Evolutionary conservation across 768 basidiomycete genomes (phyloP).

Genomic region (Hebeloma cylindrosporum): DNA sequence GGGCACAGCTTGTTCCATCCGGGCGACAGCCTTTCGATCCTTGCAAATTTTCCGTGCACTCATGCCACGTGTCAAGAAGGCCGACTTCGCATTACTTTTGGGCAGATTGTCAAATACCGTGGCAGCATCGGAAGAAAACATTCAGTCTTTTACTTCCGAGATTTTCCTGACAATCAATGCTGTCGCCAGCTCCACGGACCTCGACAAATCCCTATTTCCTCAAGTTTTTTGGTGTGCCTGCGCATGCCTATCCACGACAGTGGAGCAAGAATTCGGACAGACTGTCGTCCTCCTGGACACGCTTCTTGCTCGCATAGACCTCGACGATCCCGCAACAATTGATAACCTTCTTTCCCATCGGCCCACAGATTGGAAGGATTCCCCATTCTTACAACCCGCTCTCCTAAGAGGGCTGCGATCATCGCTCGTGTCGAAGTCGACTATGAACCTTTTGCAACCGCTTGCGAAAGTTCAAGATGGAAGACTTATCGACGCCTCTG

Average conservation of each 20-base stretch:
- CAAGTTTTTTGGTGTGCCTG: slow-evolving; percentile 86
- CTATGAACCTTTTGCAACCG: slow-evolving; percentile 66
- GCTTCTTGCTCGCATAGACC: slow-evolving; percentile 66
- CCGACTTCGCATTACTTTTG: slow-evolving; percentile 75
- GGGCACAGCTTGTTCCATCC: slow-evolving; percentile 86
- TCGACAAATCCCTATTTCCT: slow-evolving; percentile 65
- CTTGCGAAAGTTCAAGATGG: slow-evolving; percentile 61
- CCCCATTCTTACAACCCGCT: slow-evolving; percentile 63
- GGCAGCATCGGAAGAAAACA: slow-evolving; percentile 70
- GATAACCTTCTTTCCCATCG: slow-evolving; percentile 67
- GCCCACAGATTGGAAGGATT: slow-evolving; percentile 71
- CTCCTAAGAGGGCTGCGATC: slow-evolving; percentile 81
- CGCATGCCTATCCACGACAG: slow-evolving; percentile 80
- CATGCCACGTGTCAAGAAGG: slow-evolving; percentile 65
- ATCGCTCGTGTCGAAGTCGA: slow-evolving; percentile 60
- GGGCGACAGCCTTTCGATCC: slow-evolving; percentile 83
- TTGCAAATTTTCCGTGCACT: slow-evolving; percentile 87
- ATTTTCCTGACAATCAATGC: slow-evolving; percentile 75
- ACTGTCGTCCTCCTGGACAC: slow-evolving; percentile 63
- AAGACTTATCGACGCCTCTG: slow-evolving; percentile 68
- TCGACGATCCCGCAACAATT: slow-evolving; percentile 66
- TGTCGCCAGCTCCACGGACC: slow-evolving; percentile 53
- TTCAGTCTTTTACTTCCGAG: slow-evolving; percentile 82
- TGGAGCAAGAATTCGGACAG: slow-evolving; percentile 76
- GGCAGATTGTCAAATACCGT: slow-evolving; percentile 84